Evolutionary conservation across 208 protist genomes (phyloP).

Genomic region (Leishmania arabica): DNA sequence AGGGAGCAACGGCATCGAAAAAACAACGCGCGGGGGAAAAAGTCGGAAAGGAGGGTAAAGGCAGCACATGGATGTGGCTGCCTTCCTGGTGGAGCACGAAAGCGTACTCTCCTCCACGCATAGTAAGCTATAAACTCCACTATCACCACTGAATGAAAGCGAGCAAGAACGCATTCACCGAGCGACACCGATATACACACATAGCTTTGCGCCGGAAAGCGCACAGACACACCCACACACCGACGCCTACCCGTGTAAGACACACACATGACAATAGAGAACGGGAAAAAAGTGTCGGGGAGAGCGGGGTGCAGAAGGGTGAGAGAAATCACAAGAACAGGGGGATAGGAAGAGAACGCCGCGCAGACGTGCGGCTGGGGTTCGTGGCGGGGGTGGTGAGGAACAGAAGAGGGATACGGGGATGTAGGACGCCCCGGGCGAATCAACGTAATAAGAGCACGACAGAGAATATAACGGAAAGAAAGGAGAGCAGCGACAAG

Average conservation of each 20-base stretch:
- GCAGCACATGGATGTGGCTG: background rate
- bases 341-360: background rate
- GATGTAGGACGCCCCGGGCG: background rate
- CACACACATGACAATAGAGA: background rate
- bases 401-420: background rate
- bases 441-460: background rate
- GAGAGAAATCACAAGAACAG: background rate
- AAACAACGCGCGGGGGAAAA: constrained; percentile 1
- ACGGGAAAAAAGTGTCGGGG: background rate
- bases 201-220: background rate
- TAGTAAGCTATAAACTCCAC: background rate
- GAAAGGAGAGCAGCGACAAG: background rate
- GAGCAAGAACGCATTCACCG: background rate
- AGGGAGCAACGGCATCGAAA: constrained; percentile 3
- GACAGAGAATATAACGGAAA: background rate
- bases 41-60: background rate
- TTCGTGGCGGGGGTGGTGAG: background rate
- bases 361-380: background rate
- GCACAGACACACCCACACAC: background rate
- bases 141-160: background rate
- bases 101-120: background rate
- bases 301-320: background rate
- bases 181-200: background rate
- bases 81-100: background rate
- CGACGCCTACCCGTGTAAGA: background rate